Evolutionary conservation across 495 filamentous ascomycete genomes (phyloP).

Genomic region (Gamarada debralockiae): DNA sequence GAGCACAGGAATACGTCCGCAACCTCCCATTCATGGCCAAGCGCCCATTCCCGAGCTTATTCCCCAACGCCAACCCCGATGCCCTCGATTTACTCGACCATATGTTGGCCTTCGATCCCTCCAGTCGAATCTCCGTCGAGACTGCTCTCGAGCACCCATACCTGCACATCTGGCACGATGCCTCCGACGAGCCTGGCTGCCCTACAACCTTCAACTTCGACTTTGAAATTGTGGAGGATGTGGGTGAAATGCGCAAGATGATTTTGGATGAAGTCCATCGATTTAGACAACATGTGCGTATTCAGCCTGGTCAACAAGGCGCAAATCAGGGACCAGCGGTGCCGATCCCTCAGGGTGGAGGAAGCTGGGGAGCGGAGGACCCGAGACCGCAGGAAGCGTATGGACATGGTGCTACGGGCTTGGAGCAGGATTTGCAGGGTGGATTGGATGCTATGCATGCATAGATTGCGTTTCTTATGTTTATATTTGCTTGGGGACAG

Average conservation of each 20-base stretch:
- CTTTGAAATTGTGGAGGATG: conserved; percentile 93
- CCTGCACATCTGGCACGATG: conserved; percentile 97
- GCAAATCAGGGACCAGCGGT: conserved; percentile 14
- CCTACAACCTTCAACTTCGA: conserved; percentile 95
- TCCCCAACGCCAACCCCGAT: conserved; percentile 93
- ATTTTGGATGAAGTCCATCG: conserved; percentile 86
- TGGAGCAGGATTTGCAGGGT: conserved; percentile 84
- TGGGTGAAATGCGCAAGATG: conserved; percentile 92
- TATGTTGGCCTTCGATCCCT: conserved; percentile 97
- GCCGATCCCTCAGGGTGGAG: conserved; percentile 30
- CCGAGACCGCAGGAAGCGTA: conserved; percentile 80
- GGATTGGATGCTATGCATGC: conserved; percentile 61
- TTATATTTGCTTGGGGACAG: no score
- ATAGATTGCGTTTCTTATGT: conserved; percentile 15
- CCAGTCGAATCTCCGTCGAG: conserved; percentile 86
- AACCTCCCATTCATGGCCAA: conserved; percentile 97
- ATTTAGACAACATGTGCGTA: conserved; percentile 74
- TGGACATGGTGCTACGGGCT: conserved; percentile 48
- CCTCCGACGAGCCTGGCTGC: conserved; percentile 89
- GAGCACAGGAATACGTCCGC: conserved; percentile 97
- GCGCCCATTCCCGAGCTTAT: conserved; percentile 79
- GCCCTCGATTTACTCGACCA: conserved; percentile 90
- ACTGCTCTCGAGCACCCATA: conserved; percentile 93
- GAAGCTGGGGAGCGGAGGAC: conserved; percentile 75
- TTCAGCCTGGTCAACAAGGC: conserved; percentile 46